Evolutionary conservation across 1,139 yeast genomes (phyloP).

Genomic region (Petasospora fabianii): DNA sequence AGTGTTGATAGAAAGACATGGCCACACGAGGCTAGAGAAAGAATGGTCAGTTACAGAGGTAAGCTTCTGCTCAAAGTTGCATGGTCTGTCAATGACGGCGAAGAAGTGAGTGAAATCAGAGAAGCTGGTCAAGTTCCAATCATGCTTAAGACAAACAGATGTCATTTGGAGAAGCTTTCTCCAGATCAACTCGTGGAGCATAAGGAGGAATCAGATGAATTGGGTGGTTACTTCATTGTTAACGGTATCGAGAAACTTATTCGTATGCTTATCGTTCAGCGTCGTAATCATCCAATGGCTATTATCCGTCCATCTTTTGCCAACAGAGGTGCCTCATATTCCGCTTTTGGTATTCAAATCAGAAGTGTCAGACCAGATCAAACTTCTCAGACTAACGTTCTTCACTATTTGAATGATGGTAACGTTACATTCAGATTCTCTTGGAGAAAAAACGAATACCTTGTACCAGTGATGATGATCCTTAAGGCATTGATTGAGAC

Average conservation of each 20-base stretch:
- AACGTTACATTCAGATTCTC: constrained; percentile 94
- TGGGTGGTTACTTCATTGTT: constrained; percentile 94
- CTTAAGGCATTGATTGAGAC: constrained; percentile 87
- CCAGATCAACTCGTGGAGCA: constrained; percentile 75
- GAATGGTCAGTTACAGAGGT: constrained; percentile 73
- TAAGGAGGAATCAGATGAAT: constrained; percentile 91
- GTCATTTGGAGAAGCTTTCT: constrained; percentile 80
- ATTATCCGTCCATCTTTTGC: constrained; percentile 91
- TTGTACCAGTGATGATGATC: constrained; percentile 91
- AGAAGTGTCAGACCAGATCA: constrained; percentile 96
- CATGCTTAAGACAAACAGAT: constrained; percentile 86
- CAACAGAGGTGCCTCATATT: constrained; percentile 88
- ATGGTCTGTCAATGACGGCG: constrained; percentile 86
- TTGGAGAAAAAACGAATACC: constrained; percentile 93
- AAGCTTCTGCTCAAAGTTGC: constrained; percentile 71
- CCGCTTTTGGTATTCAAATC: constrained; percentile 89
- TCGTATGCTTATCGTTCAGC: constrained; percentile 96
- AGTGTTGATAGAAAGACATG: constrained; percentile 76
- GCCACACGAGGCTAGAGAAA: constrained; percentile 90
- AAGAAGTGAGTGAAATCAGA: constrained; percentile 74
- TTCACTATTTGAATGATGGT: constrained; percentile 94
- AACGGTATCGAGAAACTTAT: constrained; percentile 96
- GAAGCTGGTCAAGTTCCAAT: constrained; percentile 92
- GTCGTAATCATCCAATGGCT: constrained; percentile 98
- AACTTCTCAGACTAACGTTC: constrained; percentile 93